These are phyloP conservation scores for Penicillium sp. DNA, from an alignment of 2,329 filamentous ascomycete species.

Conservation along the genomic window DNA sequence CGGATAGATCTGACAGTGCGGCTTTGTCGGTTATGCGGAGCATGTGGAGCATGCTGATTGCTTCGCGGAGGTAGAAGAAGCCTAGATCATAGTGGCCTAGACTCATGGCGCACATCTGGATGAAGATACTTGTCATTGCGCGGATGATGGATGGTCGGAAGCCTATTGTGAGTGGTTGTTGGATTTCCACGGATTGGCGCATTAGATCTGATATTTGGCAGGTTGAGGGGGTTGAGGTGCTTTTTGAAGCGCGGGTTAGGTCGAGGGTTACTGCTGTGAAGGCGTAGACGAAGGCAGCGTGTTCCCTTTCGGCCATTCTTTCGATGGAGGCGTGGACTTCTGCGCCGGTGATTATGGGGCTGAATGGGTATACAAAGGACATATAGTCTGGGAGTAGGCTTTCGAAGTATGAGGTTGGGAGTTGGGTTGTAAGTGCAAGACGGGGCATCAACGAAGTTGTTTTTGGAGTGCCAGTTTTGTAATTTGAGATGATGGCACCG, in stretches of 20 bases:
- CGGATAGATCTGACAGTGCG: constrained; percentile 31
- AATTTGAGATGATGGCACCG: constrained; percentile 45
- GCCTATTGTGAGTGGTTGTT: constrained; percentile 41
- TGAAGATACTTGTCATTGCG: constrained; percentile 55
- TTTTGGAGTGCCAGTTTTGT: constrained; percentile 22
- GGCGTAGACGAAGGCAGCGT: constrained; percentile 46
- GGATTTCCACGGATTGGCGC: constrained; percentile 37
- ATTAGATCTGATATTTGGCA: constrained; percentile 29
- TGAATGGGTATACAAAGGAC: constrained; percentile 49
- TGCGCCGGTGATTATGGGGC: constrained; percentile 47
- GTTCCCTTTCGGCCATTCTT: constrained; percentile 43
- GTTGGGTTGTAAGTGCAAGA: constrained; percentile 14
- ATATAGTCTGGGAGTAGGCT: constrained; percentile 49
- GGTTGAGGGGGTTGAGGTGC: constrained; percentile 23
- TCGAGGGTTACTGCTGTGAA: constrained; percentile 51
- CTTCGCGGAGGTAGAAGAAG: constrained; percentile 55
- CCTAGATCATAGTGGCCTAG: constrained; percentile 52
- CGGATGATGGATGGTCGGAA: constrained; percentile 47
- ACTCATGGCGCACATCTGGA: constrained; percentile 55
- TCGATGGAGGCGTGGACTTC: constrained; percentile 39
- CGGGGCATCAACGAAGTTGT: not conserved
- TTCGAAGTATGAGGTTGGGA: constrained; percentile 34
- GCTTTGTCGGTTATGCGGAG: constrained; percentile 47
- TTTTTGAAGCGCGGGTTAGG: constrained; percentile 31
- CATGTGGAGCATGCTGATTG: constrained; percentile 49